Conservation (phyloP, 2,329 filamentous ascomycete species). For the Bipolaris bicolor region DNA sequence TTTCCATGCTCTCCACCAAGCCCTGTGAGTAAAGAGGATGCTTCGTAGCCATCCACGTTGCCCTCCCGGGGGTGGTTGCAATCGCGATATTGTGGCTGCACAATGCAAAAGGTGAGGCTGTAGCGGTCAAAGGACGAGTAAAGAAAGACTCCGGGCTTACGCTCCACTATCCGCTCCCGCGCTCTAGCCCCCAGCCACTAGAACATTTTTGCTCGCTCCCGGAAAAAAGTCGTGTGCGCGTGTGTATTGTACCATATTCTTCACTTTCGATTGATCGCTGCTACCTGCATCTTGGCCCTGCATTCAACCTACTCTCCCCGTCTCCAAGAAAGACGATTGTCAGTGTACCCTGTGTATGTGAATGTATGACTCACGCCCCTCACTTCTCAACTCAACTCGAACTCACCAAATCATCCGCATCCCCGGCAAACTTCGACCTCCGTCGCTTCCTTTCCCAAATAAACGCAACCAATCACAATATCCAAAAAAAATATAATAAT, state of each 20-base stretch:
- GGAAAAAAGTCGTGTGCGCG: no score
- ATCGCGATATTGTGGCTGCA: constrained; percentile 24
- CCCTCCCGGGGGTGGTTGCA: no score
- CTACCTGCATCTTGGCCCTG: no score
- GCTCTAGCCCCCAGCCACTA: constrained; percentile 27
- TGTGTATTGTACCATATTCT: neutral
- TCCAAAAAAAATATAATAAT: no score
- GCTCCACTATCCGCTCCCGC: constrained; percentile 32
- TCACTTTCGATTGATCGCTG: neutral
- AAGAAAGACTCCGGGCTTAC: constrained; percentile 34
- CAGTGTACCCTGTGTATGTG: neutral
- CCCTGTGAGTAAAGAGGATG: constrained; percentile 26
- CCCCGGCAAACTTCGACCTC: no score
- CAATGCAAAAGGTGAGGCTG: constrained; percentile 35
- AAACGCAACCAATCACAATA: no score
- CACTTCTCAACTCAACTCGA: no score
- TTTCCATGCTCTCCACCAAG: constrained; percentile 23
- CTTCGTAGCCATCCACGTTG: neutral
- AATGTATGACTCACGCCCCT: neutral
- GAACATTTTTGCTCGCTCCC: constrained; percentile 3
- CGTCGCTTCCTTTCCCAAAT: no score
- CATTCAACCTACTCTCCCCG: no score
- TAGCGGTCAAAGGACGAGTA: constrained; percentile 33
- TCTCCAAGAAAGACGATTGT: no score
- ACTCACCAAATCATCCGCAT: no score